These are phyloP conservation scores for Fusarium graminum DNA, from an alignment of 2,329 filamentous ascomycete genomes.

Conservation along the genomic window DNA sequence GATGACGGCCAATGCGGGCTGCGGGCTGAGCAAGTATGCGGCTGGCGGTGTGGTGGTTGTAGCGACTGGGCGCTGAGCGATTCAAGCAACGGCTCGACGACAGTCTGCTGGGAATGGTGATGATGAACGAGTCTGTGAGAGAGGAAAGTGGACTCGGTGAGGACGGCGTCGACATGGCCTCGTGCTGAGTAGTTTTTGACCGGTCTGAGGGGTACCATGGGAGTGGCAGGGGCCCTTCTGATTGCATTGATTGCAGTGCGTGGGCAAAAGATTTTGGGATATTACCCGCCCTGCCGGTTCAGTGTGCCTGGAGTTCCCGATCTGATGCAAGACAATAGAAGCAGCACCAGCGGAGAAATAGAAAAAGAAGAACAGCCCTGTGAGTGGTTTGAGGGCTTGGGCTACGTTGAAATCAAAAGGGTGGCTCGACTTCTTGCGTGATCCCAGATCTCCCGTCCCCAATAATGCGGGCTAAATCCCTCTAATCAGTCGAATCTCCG, in stretches of 20 bases:
- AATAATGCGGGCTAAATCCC: slow-evolving; percentile 26
- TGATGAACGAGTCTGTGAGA: slow-evolving; percentile 54
- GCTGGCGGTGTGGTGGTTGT: slow-evolving; percentile 50
- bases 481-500: slow-evolving; percentile 42
- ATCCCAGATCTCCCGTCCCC: slow-evolving; percentile 28
- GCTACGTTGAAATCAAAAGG: slow-evolving; percentile 20
- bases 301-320: slow-evolving; percentile 46
- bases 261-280: slow-evolving; percentile 38
- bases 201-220: slow-evolving; percentile 58
- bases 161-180: slow-evolving; percentile 53
- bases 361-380: slow-evolving; percentile 25
- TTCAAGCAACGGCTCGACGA: slow-evolving; percentile 48
- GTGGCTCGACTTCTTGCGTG: slow-evolving; percentile 43
- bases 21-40: slow-evolving; percentile 48
- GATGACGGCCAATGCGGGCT: slow-evolving; percentile 48
- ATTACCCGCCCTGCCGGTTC: slow-evolving; percentile 45
- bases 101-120: slow-evolving; percentile 51
- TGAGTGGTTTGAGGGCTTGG: slow-evolving; percentile 25
- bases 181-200: slow-evolving; percentile 59
- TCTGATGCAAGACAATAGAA: slow-evolving; percentile 41
- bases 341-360: slow-evolving; percentile 16
- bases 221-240: slow-evolving; percentile 47
- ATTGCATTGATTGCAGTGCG: slow-evolving; percentile 42
- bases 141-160: slow-evolving; percentile 59
- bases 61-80: slow-evolving; percentile 49